Evolutionary conservation across 106 monocot species (phyloP).

Genomic region (Iris macrosiphon): DNA sequence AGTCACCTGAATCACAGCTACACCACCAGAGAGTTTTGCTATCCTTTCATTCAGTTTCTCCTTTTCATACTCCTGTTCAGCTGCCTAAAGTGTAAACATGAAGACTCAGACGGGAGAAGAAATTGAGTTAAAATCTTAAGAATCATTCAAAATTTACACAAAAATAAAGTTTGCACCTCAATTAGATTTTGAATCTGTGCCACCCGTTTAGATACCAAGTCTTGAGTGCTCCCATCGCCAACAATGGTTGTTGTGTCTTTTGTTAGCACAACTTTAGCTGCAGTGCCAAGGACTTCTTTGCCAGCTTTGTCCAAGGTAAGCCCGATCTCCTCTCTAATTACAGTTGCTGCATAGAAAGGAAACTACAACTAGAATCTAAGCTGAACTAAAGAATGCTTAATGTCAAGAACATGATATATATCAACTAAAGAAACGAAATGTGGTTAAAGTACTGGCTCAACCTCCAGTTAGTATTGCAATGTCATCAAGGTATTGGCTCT

Average conservation of each 20-base stretch:
- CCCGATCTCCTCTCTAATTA: constrained; percentile 70
- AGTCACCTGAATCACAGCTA: constrained; percentile 72
- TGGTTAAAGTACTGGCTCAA: too few relatives aligned
- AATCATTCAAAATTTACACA: neutral
- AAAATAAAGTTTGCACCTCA: constrained; percentile 31
- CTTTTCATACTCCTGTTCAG: constrained; percentile 73
- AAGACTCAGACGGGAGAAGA: neutral
- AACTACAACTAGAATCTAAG: neutral
- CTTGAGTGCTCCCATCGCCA: constrained; percentile 65
- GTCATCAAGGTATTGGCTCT: constrained; percentile 72
- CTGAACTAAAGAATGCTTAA: neutral
- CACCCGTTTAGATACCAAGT: constrained; percentile 51
- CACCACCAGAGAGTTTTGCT: constrained; percentile 72
- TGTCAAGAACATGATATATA: too few relatives aligned
- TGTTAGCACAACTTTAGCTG: constrained; percentile 57
- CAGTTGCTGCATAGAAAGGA: constrained; percentile 39
- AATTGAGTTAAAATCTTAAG: too few relatives aligned
- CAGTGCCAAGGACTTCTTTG: constrained; percentile 54
- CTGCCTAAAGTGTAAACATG: constrained; percentile 20
- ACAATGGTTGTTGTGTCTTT: constrained; percentile 65
- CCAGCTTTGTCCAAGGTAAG: constrained; percentile 56
- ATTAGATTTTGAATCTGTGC: constrained; percentile 54
- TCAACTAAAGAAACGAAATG: neutral
- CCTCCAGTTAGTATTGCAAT: constrained; percentile 92
- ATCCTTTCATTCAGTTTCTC: constrained; percentile 69